These are phyloP conservation scores for Bremia lactucae DNA, from an alignment of 352 stramenopile species.

Conservation along the genomic window DNA sequence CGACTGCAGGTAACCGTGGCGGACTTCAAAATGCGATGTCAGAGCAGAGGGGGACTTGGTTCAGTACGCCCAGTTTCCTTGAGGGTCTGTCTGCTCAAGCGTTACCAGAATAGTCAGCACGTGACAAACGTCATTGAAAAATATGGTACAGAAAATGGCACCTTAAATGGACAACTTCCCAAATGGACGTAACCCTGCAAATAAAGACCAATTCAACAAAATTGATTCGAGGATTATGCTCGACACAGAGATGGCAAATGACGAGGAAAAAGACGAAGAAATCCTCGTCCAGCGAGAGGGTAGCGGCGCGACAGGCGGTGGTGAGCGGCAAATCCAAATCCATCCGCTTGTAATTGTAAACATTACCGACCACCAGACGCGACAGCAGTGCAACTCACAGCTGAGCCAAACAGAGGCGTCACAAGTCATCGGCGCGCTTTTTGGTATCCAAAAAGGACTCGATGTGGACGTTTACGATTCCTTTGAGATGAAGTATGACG, in stretches of 20 bases:
- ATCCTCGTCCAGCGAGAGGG: conserved; percentile 39
- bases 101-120: conserved; percentile 31
- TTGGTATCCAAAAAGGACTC: conserved; percentile 83
- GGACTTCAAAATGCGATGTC: conserved; percentile 2
- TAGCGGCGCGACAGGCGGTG: conserved; percentile 26
- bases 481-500: conserved; percentile 82
- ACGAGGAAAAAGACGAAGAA: conserved; percentile 29
- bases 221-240: conserved; percentile 11
- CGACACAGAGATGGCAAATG: conserved; percentile 53
- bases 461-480: conserved; percentile 79
- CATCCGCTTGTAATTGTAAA: conserved; percentile 89
- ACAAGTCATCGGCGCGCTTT: conserved; percentile 85
- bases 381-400: conserved; percentile 55
- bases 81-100: conserved; percentile 12
- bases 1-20: background rate
- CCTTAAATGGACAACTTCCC: too few species aligned
- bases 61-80: conserved; percentile 5
- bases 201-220: too few species aligned
- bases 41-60: conserved; percentile 6
- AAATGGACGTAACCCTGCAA: background rate
- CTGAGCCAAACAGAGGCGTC: conserved; percentile 30
- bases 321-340: conserved; percentile 63
- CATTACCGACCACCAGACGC: conserved; percentile 92
- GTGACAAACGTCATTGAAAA: conserved; percentile 16
- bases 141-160: too few species aligned